Conservation (phyloP, 2,329 filamentous ascomycete species). For the Bipolaris zeicola region DNA sequence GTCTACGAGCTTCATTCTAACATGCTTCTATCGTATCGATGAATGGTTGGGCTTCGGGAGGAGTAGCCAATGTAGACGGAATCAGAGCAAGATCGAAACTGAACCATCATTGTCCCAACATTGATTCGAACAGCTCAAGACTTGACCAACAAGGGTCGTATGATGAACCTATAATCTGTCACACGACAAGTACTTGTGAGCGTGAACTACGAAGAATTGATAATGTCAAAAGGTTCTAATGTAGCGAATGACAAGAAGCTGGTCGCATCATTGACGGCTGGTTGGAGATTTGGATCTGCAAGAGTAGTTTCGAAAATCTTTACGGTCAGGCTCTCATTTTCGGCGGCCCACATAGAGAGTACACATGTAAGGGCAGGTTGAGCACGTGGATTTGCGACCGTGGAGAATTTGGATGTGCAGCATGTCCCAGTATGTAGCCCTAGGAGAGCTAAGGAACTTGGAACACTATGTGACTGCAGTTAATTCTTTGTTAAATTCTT, state of each 20-base stretch:
- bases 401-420: neutral
- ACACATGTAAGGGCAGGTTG: neutral
- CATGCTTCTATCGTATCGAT: too few relatives aligned
- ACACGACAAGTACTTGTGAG: too few relatives aligned
- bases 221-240: too few relatives aligned
- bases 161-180: too few relatives aligned
- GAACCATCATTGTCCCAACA: too few relatives aligned
- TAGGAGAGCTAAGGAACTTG: neutral
- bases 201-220: too few relatives aligned
- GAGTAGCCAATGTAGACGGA: too few relatives aligned
- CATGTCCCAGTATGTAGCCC: neutral
- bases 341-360: neutral
- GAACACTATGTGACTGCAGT: neutral
- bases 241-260: neutral
- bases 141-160: too few relatives aligned
- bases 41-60: too few relatives aligned
- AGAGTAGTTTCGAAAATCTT: neutral
- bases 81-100: too few relatives aligned
- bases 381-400: neutral
- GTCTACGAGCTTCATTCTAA: too few relatives aligned
- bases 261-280: neutral
- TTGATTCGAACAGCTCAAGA: too few relatives aligned
- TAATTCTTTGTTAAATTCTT: neutral
- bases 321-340: neutral
- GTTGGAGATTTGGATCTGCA: conserved; percentile 1